These are phyloP conservation scores for Pleodorina starrii DNA, from an alignment of 139 green algal species.

Conservation along the genomic window DNA sequence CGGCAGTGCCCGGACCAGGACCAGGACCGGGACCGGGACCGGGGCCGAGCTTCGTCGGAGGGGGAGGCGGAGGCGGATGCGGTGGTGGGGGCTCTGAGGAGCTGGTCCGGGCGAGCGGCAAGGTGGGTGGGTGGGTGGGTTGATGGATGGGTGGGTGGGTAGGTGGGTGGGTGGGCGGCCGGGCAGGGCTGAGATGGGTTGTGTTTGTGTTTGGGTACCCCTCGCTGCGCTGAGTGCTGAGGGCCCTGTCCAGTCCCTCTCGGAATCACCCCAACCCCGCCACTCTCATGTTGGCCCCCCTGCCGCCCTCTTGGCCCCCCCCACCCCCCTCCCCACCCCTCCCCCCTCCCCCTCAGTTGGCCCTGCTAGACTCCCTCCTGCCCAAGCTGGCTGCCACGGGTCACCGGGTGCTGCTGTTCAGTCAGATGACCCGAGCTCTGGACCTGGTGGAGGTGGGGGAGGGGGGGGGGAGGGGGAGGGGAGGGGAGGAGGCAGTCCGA, in stretches of 20 bases:
- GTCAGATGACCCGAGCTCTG: conserved; percentile 86
- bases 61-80: neutral
- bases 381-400: conserved; percentile 66
- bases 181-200: neutral
- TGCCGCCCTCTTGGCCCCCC: neutral
- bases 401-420: conserved; percentile 82
- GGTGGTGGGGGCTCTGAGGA: neutral
- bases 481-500: too few species aligned
- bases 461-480: neutral
- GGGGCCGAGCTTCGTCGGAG: neutral
- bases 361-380: conserved; percentile 75
- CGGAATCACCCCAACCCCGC: too few species aligned
- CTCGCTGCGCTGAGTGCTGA: neutral
- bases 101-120: neutral
- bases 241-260: neutral
- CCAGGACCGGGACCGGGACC: neutral
- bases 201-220: neutral
- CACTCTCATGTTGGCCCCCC: too few species aligned
- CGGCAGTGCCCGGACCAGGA: neutral
- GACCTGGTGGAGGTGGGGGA: conserved; percentile 69
- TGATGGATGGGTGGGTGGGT: neutral
- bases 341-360: conserved; percentile 61
- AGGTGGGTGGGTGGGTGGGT: neutral
- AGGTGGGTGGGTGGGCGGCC: neutral
- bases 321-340: neutral